Evolutionary conservation across 148 eudicot species (phyloP), one percentile per base, ranked within the genome.

Genomic region (Chenopodium quinoa): DNA sequence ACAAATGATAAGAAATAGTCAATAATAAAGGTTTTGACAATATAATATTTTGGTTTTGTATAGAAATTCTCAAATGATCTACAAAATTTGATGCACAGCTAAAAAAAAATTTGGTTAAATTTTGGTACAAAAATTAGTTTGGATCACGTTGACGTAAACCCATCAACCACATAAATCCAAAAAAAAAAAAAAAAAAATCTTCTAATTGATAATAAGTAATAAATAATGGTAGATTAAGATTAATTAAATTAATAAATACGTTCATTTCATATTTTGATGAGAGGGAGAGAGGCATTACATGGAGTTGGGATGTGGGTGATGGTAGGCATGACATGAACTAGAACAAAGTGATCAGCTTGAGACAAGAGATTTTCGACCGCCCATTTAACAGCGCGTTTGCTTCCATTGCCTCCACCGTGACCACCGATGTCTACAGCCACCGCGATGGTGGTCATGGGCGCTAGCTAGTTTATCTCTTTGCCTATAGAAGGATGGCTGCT

Each of bases 361-460:
- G 87, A 50, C 84, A 86, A 50, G 29, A 91, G 81, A 81, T 94
- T 89, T 71, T 88, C 91, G 67, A 82, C 88, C 52, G 97, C 95
- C 97, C 98, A 92, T 70, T 70, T 80, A 9, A 92, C 92, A 22
- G 97, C 97, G 52, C 95, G 88, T 71, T 82, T 88, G 82, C 94
- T 94, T 5, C 97, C 98, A 19, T 84, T 92, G 0, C 97, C 98
- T 2, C 87, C 78, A 1, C 75, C 78, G 14, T 77, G 73, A 0
- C 93, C 79, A 9, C 86, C 87, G 8, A 86, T 82, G 72, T 86
- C 86, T 22, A 92, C 93, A 2, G 97, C 98, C 89, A 92, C 97
- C 65, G 91, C 98, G 72, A 90, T 91, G 69, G 88, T 82, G 75
- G 83, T 81, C 84, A 79, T 75, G 80, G 81, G 77, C 19, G 69